Evolutionary conservation across 495 filamentous ascomycete genomes (phyloP), one percentile per base, ranked within the genome.

Genomic region (Penicilliopsis zonata): DNA sequence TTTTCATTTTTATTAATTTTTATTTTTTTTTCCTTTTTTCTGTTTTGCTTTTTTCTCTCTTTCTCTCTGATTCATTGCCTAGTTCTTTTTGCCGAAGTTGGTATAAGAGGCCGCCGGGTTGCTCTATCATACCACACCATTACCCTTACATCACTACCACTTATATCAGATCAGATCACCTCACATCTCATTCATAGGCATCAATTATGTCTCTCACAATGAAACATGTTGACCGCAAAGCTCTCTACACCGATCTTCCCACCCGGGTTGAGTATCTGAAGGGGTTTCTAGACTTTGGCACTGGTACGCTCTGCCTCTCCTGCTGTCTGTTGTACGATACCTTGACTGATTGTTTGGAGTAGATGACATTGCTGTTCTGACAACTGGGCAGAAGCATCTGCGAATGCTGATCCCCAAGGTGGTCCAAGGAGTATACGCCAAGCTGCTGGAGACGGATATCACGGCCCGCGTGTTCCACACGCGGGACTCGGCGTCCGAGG

Each of bases 391-490:
- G 15, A 75, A 74, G 46, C 75, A 76, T 54, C 69, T 78, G 47
- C 71, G 72, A 32, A 61, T 66, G 4, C 59, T 76, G 19, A 76
- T 76, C 20, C 73, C 74, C 0, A 70, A 12, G 13, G 31, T 41
- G 15, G 34, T 39, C 36, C 75, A 77, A 44, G 75, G 75, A 31
- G 70, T 79, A 7, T 79, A 78, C 52, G 64, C 12, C 16, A 78
- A 79, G 47, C 59, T 79, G 10, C 54, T 79, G 20, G 64, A 69
- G 25, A 76, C 75, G 44, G 74, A 78, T 47, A 77, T 79, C 52
- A 78, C 74, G 12, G 73, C 74, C 2, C 61, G 69, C 5, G 46
- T 55, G 5, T 70, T 79, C 44, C 56, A 61, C 71, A 31, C 74
- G 66, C 2, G 74, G 40, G 77, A 74, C 42, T 76, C 76, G 30